Evolutionary conservation across 2,329 filamentous ascomycete genomes (phyloP).

Genomic region (Hypomyces perniciosus): DNA sequence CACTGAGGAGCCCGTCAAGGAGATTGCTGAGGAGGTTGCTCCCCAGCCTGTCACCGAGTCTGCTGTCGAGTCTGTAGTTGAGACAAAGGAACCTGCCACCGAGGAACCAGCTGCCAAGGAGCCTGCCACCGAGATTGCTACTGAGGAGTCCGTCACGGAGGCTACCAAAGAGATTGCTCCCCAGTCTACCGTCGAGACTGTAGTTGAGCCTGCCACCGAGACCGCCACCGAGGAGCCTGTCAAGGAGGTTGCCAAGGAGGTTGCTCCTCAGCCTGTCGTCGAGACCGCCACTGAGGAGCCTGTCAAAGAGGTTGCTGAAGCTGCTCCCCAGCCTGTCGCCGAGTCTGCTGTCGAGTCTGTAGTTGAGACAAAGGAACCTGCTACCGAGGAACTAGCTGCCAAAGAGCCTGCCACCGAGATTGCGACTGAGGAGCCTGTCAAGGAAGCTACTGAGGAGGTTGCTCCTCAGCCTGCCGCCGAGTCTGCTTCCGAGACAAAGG

Average conservation of each 20-base stretch:
- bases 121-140: no score
- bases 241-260: constrained; percentile 1
- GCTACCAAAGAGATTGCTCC: not conserved
- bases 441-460: constrained; percentile 2
- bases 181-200: constrained; percentile 2
- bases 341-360: not conserved
- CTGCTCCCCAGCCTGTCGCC: not conserved
- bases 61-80: not conserved
- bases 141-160: constrained; percentile 4
- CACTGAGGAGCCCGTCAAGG: not conserved
- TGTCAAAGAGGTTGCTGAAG: not conserved
- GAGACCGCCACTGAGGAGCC: not conserved
- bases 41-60: no score
- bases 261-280: constrained; percentile 1
- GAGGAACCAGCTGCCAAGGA: constrained; percentile 6
- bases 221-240: not conserved
- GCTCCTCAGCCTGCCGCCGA: not conserved
- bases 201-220: not conserved
- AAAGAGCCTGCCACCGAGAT: constrained; percentile 1
- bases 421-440: not conserved
- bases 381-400: constrained; percentile 1
- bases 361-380: not conserved
- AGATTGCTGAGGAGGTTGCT: not conserved
- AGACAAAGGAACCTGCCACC: no score
- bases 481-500: no score